Percentiles rank a stretch among this genome's conserved stretches.
phyloP scores from a whole-genome alignment of 2,329 filamentous ascomycete species.

The Apiospora koreana region DNA sequence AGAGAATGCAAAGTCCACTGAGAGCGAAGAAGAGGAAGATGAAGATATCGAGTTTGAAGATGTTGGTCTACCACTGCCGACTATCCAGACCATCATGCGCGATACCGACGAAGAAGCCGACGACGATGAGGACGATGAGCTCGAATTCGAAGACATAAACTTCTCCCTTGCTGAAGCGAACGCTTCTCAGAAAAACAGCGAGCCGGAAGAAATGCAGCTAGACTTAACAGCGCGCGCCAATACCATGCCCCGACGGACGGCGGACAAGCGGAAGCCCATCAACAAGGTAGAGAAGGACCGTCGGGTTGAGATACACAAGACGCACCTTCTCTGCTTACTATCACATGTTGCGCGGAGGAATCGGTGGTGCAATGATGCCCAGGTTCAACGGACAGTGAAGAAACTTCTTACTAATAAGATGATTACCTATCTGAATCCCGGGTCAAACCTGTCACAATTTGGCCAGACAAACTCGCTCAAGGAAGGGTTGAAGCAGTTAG shows the following conservation, averaged over 20 bases:
- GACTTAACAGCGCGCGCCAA: slow-evolving; percentile 51
- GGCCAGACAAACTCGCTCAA: slow-evolving; percentile 75
- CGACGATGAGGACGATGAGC: slow-evolving; percentile 41
- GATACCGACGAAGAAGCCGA: slow-evolving; percentile 48
- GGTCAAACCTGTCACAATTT: slow-evolving; percentile 69
- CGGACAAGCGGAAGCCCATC: slow-evolving; percentile 52
- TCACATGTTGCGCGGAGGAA: slow-evolving; percentile 78
- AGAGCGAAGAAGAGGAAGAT: slow-evolving; percentile 38
- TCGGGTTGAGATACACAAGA: slow-evolving; percentile 80
- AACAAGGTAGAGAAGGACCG: slow-evolving; percentile 53
- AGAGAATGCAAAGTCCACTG: background rate
- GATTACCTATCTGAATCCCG: slow-evolving; percentile 68
- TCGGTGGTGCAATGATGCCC: slow-evolving; percentile 80
- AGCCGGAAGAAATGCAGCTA: slow-evolving; percentile 46
- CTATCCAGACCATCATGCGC: slow-evolving; percentile 51
- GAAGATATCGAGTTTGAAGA: slow-evolving; percentile 52
- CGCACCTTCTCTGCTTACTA: slow-evolving; percentile 81
- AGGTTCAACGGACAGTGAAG: slow-evolving; percentile 67
- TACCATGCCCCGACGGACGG: slow-evolving; percentile 29
- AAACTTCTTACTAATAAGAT: slow-evolving; percentile 67
- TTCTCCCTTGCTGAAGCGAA: slow-evolving; percentile 33
- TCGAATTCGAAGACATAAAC: slow-evolving; percentile 52
- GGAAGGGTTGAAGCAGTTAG: slow-evolving; percentile 72
- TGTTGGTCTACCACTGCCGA: slow-evolving; percentile 47
- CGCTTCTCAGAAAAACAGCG: slow-evolving; percentile 16